Base-by-base conservation (phyloP, 306 rosid genomes). In the Dalbergia cultrata region DNA sequence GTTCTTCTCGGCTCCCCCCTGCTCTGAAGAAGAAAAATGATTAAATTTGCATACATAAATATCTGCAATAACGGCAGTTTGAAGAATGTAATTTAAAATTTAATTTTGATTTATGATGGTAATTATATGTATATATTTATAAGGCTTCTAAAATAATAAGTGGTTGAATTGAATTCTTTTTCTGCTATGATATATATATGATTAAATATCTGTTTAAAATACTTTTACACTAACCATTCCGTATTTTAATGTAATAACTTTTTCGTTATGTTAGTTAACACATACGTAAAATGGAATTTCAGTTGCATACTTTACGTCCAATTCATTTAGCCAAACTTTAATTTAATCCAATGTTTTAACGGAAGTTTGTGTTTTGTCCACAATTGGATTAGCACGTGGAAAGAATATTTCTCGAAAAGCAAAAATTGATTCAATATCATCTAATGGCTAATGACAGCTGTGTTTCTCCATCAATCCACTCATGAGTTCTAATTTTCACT, bases 381-480 rank as follows among this genome's bases (percentile, higher is more conserved):
- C 14, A 49, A 56, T 56, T 56, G 61, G 61, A 18, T 56, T 39
- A 26, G 37, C 16, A 26, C 11, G 43, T 13, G 67, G 39, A 33
- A 13, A 31, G 67, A 34, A 8, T 34, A 63, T 63, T 37, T 64
- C 26, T 64, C 13, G 8, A 63, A 63, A 63, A 63, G 44, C 11
- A 63, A 63, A 33, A 13, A 45, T 31, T 33, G 41, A 60, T 62
- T 62, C 19, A 63, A 63, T 34, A 39, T 34, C 68, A 63, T 33
- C 19, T 47, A 72, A 72, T 35, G 11, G 19, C 52, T 34, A 35
- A 72, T 39, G 54, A 22, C 62, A 70, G 31, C 45, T 50, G 47
- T 52, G 33, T 1, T 1, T 52, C 10, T 14, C 7, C 47, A 13
- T 17, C 72, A 68, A 68, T 21, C 59, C 73, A 67, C 41, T 14